Evolutionary conservation across 2,329 filamentous ascomycete species (phyloP), one percentile per base, ranked within the genome.

Genomic region (Exophiala sp.): DNA sequence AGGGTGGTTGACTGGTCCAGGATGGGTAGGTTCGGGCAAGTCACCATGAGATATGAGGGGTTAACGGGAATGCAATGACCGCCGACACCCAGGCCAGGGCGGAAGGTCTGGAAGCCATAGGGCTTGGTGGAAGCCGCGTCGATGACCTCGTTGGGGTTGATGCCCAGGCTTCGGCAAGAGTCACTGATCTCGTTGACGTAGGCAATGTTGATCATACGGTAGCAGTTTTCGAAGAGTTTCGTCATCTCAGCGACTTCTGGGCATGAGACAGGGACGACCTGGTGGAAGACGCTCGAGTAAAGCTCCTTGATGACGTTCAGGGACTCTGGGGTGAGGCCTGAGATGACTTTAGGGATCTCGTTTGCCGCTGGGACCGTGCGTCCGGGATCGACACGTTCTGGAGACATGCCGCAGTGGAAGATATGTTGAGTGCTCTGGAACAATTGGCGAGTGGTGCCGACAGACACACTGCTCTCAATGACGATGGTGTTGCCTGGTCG

Each of bases 31-130:
- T 40, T 19, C 18, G 40, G 45, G 42, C 52, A 55, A 18, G 52
- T 48, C 32, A 38, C 34, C 38, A 54, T 23, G 18, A 57, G 55
- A 21, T 57, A 57, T 13, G 40, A 55, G 3, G 55, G 55, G 41
- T 57, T 57, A 40, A 57, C 46, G 11, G 55, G 55, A 19, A 57
- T 57, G 32, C 55, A 57, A 24, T 57, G 55, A 32, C 55, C 55
- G 14, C 55, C 55, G 16, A 57, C 55, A 18, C 55, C 55, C 18
- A 57, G 22, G 19, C 55, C 48, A 23, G 55, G 55, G 18, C 43
- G 44, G 42, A 49, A 57, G 9, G 49, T 49, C 32, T 57, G 52
- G 40, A 44, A 57, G 23, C 55, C 55, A 43, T 55, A 57, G 1
- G 55, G 55, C 30, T 57, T 57, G 19, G 55, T 55, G 19, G 51